Conservation (phyloP, 805 yeast genomes). For the Teunomyces atbi region DNA sequence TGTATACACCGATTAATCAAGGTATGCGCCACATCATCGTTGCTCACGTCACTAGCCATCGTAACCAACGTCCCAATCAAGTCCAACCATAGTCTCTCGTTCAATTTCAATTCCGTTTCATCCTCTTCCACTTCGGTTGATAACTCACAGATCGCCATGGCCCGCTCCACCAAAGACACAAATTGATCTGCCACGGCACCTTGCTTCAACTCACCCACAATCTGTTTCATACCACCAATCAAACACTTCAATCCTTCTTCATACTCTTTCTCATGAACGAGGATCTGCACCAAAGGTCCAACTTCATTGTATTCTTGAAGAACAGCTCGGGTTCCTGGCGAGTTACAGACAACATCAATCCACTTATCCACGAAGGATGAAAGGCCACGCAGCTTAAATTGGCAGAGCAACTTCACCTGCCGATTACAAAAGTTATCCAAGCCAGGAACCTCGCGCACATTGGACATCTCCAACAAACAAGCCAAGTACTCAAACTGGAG, state of each 20-base stretch:
- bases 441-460: constrained; percentile 1
- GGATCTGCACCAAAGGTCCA: constrained; percentile 32
- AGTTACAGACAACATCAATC: constrained; percentile 2
- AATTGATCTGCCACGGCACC: constrained; percentile 15
- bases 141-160: constrained; percentile 27
- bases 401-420: constrained; percentile 25
- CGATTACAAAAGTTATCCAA: constrained; percentile 12
- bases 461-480: constrained; percentile 20
- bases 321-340: constrained; percentile 1
- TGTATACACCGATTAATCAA: constrained; percentile 30
- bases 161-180: constrained; percentile 34
- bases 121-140: constrained; percentile 11
- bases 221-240: constrained; percentile 19
- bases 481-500: constrained; percentile 29
- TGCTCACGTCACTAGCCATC: constrained; percentile 13
- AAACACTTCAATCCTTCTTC: constrained; percentile 31
- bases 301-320: constrained; percentile 23
- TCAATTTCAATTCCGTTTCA: constrained; percentile 11
- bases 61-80: constrained; percentile 25
- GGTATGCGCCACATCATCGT: not conserved
- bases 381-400: constrained; percentile 15
- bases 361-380: constrained; percentile 14
- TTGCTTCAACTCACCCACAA: constrained; percentile 14
- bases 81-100: constrained; percentile 30
- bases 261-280: constrained; percentile 18